Percentiles rank a stretch among this genome's conserved stretches.
phyloP scores from a whole-genome alignment of 768 basidiomycete species.

The Trametes punicea region DNA sequence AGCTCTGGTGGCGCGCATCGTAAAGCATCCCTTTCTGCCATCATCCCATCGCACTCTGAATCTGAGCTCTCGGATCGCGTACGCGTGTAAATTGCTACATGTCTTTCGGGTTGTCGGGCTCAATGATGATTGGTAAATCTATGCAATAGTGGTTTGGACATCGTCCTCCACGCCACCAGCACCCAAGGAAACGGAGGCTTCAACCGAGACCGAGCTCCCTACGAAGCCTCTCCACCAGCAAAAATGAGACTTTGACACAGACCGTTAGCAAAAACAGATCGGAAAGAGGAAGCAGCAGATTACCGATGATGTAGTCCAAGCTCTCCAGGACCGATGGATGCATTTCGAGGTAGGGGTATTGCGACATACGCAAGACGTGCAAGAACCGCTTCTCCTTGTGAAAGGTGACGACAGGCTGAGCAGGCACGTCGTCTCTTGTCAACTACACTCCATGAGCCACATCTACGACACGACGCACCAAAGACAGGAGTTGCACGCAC shows the following conservation, averaged over 20 bases:
- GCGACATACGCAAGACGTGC: constrained; percentile 34
- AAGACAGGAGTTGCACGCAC: constrained; percentile 9
- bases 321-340: constrained; percentile 31
- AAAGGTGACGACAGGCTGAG: constrained; percentile 35
- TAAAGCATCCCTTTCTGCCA: no score
- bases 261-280: not conserved
- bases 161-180: no score
- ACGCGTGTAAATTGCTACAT: no score
- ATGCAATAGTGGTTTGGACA: no score
- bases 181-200: no score
- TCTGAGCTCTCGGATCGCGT: no score
- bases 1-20: no score
- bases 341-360: constrained; percentile 36
- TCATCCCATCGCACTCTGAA: no score
- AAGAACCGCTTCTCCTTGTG: constrained; percentile 34
- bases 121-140: no score
- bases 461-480: not conserved
- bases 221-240: constrained; percentile 32
- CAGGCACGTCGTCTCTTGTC: constrained; percentile 28
- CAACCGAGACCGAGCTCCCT: constrained; percentile 13
- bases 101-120: no score
- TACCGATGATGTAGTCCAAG: constrained; percentile 36
- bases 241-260: constrained; percentile 29
- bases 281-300: constrained; percentile 3
- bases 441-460: constrained; percentile 26